Base-by-base conservation (phyloP, 2,329 filamentous ascomycete species). In the Chlorencoelia australis region DNA sequence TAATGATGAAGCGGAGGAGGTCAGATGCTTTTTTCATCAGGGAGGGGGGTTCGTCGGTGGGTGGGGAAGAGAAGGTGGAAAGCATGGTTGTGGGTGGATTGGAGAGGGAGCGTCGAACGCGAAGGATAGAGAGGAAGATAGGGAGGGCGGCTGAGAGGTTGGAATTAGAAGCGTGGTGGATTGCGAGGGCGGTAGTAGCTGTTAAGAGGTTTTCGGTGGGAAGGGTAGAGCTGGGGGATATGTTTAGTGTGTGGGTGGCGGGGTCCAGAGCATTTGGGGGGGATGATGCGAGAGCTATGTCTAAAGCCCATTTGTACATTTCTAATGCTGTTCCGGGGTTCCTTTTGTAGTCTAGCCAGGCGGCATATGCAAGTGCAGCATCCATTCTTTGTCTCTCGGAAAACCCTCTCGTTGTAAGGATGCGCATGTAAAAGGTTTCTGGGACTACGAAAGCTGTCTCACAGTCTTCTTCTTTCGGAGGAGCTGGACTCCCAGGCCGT, bases 111-210 rank as follows among this genome's bases (percentile, higher is more conserved):
- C 82, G 77, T 16, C 86, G 77, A 7, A 86, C 82, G 46, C 84
- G 78, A 8, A 96, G 75, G 29, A 94, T 66, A 18, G 87, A 94
- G 26, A 94, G 69, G 51, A 94, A 82, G 34, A 94, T 83, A 2
- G 89, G 84, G 2, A 96, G 70, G 2, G 89, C 85, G 4, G 68
- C 61, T 5, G 73, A 60, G 13, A 86, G 55, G 46, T 87, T 72
- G 13, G 75, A 79, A 37, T 67, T 69, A 29, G 75, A 71, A 5
- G 88, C 89, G 47, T 80, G 75, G 61, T 91, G 82, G 10, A 79
- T 79, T 4, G 82, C 88, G 2, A 93, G 66, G 9, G 81, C 79
- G 0, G 86, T 94, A 24, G 85, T 72, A 3, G 82, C 73, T 16
- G 70, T 70, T 28, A 95, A 66, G 1, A 94, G 59, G 52, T 95